Conservation (phyloP, 768 basidiomycete species). For the Strobilomyces dryophilus region DNA sequence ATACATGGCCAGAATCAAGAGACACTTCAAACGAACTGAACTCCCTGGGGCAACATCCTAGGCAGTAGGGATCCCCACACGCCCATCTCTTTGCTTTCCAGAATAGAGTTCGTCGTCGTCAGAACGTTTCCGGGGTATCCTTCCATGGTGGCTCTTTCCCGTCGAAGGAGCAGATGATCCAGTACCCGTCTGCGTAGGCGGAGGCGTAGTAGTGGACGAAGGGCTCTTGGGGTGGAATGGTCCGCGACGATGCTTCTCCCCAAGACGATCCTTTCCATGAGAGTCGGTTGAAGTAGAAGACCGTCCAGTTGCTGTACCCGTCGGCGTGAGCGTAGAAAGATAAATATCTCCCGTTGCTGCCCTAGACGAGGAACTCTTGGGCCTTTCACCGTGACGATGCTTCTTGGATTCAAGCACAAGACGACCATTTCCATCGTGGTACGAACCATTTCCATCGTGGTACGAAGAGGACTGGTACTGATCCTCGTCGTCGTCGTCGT, state of each 20-base stretch:
- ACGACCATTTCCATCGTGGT: conserved; percentile 2
- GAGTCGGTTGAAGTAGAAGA: no score
- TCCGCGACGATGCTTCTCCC: no score
- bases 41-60: neutral
- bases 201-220: no score
- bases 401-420: no score
- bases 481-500: neutral
- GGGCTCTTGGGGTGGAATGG: no score
- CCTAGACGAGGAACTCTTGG: no score
- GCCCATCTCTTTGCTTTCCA: conserved; percentile 3
- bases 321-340: no score
- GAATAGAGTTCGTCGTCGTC: conserved; percentile 6
- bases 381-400: no score
- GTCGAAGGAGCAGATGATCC: neutral
- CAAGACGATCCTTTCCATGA: no score
- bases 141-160: neutral
- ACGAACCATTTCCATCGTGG: conserved; percentile 8
- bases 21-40: neutral
- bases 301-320: no score
- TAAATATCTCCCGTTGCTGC: no score
- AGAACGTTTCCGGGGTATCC: neutral
- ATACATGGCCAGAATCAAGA: conserved; percentile 6
- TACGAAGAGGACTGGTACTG: conserved; percentile 9
- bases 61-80: neutral
- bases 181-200: no score